Conservation (phyloP, 225 moss, liverwort and hornwort genomes). For the Bryoerythrophyllum caledonicum region DNA sequence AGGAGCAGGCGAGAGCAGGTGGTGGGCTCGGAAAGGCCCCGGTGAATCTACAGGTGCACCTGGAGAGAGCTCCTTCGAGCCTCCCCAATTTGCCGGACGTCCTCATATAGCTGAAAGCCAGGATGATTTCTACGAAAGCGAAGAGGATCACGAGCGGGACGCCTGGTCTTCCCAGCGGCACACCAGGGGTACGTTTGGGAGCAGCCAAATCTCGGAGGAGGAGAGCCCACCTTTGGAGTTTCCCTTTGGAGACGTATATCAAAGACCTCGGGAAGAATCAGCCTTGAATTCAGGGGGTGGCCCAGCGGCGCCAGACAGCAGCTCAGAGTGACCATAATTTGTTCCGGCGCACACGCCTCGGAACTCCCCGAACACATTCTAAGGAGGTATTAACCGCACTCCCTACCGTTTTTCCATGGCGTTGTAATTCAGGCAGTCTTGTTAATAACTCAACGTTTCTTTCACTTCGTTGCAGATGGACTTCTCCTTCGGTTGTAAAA, state of each 20-base stretch:
- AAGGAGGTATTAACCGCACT: conserved; percentile 29
- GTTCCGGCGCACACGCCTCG: background rate
- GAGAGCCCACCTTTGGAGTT: conserved; percentile 73
- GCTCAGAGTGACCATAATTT: conserved; percentile 29
- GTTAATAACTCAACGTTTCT: no score
- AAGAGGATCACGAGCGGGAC: conserved; percentile 88
- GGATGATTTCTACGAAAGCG: conserved; percentile 90
- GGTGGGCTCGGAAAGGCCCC: conserved; percentile 89
- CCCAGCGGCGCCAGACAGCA: conserved; percentile 18
- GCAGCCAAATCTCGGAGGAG: conserved; percentile 81
- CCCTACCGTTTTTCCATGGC: no score
- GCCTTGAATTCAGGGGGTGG: conserved; percentile 18
- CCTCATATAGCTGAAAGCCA: conserved; percentile 69
- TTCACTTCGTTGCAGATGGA: no score
- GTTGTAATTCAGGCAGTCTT: no score
- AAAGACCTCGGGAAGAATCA: conserved; percentile 58
- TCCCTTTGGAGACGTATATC: conserved; percentile 93
- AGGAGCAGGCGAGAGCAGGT: conserved; percentile 82
- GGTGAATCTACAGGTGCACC: conserved; percentile 60
- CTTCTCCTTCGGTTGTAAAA: conserved; percentile 21
- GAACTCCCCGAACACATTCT: conserved; percentile 13
- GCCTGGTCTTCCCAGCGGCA: conserved; percentile 64
- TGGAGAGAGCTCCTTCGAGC: conserved; percentile 86
- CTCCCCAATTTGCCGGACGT: conserved; percentile 74
- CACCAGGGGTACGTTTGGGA: conserved; percentile 47